phyloP scores from a whole-genome alignment of 306 rosid species.

The Vicia sativa region DNA sequence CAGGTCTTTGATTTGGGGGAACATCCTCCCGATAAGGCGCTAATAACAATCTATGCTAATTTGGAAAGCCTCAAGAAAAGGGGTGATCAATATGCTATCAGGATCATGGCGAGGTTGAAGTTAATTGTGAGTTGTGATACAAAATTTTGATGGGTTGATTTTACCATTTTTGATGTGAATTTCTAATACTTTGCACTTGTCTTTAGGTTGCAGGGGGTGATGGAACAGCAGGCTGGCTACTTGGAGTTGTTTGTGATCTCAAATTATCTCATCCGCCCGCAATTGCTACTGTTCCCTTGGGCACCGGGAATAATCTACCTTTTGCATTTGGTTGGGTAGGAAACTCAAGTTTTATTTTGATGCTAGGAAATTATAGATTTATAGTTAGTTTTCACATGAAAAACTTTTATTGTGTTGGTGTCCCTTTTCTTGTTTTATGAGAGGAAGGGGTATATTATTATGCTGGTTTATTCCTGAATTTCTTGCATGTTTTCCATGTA shows the following conservation, averaged over 20 bases:
- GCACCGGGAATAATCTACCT: conserved; percentile 98
- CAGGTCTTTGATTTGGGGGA: conserved; percentile 91
- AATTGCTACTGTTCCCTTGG: conserved; percentile 87
- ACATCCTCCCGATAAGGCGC: conserved; percentile 74
- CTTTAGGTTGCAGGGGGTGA: conserved; percentile 97
- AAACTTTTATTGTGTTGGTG: no score
- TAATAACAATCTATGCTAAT: conserved; percentile 58
- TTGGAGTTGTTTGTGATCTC: conserved; percentile 96
- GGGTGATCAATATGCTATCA: conserved; percentile 57
- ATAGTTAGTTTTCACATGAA: no score
- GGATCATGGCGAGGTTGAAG: conserved; percentile 57
- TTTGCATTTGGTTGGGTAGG: conserved; percentile 98
- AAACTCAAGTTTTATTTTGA: neutral
- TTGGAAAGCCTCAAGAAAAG: conserved; percentile 59
- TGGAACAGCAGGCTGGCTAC: conserved; percentile 99
- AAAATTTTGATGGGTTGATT: conserved; percentile 8
- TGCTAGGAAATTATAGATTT: no score
- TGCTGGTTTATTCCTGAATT: no score
- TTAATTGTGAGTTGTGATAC: conserved; percentile 70
- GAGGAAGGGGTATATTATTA: no score
- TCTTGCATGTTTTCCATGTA: no score
- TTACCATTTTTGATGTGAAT: conserved; percentile 16
- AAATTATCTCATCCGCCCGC: conserved; percentile 84
- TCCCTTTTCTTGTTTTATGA: no score
- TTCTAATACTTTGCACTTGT: conserved; percentile 28